phyloP scores from a whole-genome alignment of 352 stramenopile genomes.

The Aphanomyces euteiches region DNA sequence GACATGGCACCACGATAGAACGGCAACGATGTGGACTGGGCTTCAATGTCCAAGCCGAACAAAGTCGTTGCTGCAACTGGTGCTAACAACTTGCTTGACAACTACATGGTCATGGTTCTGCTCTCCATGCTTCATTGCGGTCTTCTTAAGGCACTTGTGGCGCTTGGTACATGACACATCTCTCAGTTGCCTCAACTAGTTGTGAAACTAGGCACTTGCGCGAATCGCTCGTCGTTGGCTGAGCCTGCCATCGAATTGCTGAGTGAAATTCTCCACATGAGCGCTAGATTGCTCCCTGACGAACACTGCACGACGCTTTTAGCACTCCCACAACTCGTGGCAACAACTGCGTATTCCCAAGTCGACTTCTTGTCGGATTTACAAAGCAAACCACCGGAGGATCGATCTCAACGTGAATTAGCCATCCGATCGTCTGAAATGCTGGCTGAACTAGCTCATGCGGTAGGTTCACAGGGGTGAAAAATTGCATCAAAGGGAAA shows the following conservation, averaged over 20 bases:
- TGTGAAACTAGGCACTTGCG: slow-evolving; percentile 32
- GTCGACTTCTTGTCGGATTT: slow-evolving; percentile 8
- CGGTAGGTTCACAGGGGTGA: slow-evolving; percentile 54
- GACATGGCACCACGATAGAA: not conserved
- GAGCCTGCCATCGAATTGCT: slow-evolving; percentile 83
- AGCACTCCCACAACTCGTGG: slow-evolving; percentile 72
- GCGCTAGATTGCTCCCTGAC: slow-evolving; percentile 72
- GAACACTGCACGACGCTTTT: slow-evolving; percentile 78
- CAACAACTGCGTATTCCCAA: slow-evolving; percentile 67
- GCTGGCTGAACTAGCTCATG: slow-evolving; percentile 74
- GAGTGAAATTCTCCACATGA: slow-evolving; percentile 80
- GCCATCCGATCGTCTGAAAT: slow-evolving; percentile 84
- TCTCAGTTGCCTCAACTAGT: not conserved
- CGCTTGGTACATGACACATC: slow-evolving; percentile 45
- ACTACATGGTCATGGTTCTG: slow-evolving; percentile 84
- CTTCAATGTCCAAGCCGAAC: not conserved
- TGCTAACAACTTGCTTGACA: slow-evolving; percentile 80
- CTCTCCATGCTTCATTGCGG: slow-evolving; percentile 84
- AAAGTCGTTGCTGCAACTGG: slow-evolving; percentile 49
- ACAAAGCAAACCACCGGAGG: slow-evolving; percentile 59
- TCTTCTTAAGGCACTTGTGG: slow-evolving; percentile 77
- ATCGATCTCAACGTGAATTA: slow-evolving; percentile 75
- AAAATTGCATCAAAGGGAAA: not conserved
- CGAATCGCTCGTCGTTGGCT: slow-evolving; percentile 55
- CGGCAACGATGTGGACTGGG: slow-evolving; percentile 15